Evolutionary conservation across 2,329 filamentous ascomycete species (phyloP).

Genomic region (Pyrenophora teres): DNA sequence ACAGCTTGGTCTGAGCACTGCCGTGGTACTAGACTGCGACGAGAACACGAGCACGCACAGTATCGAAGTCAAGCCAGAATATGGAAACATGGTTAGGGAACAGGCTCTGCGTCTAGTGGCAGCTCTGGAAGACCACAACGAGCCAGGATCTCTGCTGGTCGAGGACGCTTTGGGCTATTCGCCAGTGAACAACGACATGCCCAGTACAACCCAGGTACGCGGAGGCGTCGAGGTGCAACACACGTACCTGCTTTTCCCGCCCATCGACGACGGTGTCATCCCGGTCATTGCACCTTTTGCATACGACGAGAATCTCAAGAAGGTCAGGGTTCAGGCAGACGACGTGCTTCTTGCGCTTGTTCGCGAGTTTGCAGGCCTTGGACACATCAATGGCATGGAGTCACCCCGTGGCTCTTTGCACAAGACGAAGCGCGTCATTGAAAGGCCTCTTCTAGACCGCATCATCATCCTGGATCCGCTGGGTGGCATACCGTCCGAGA

Average conservation of each 20-base stretch:
- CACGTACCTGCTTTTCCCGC: slow-evolving; percentile 62
- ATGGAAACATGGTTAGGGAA: slow-evolving; percentile 56
- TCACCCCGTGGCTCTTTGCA: slow-evolving; percentile 25
- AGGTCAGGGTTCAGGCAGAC: slow-evolving; percentile 57
- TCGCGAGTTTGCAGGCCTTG: slow-evolving; percentile 71
- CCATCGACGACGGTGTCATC: slow-evolving; percentile 70
- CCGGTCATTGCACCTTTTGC: slow-evolving; percentile 71
- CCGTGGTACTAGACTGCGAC: slow-evolving; percentile 79
- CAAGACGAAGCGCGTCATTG: slow-evolving; percentile 25
- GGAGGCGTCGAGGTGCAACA: slow-evolving; percentile 49
- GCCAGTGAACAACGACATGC: slow-evolving; percentile 35
- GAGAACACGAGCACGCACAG: slow-evolving; percentile 45
- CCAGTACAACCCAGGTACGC: slow-evolving; percentile 42
- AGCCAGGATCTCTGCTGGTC: slow-evolving; percentile 70
- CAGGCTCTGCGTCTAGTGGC: slow-evolving; percentile 76
- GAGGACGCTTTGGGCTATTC: slow-evolving; percentile 58
- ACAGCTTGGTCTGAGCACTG: slow-evolving; percentile 78
- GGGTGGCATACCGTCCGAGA: slow-evolving; percentile 77
- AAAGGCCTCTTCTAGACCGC: slow-evolving; percentile 67
- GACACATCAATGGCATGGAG: slow-evolving; percentile 17
- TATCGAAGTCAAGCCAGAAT: slow-evolving; percentile 33
- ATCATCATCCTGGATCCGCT: slow-evolving; percentile 87
- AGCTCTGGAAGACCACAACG: slow-evolving; percentile 72
- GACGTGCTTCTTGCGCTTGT: slow-evolving; percentile 78
- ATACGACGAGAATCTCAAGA: slow-evolving; percentile 56